Percentiles rank a stretch among this genome's conserved stretches.
Evolutionary conservation across 441 rosid genomes (phyloP).

Genomic region (Iberis amara): DNA sequence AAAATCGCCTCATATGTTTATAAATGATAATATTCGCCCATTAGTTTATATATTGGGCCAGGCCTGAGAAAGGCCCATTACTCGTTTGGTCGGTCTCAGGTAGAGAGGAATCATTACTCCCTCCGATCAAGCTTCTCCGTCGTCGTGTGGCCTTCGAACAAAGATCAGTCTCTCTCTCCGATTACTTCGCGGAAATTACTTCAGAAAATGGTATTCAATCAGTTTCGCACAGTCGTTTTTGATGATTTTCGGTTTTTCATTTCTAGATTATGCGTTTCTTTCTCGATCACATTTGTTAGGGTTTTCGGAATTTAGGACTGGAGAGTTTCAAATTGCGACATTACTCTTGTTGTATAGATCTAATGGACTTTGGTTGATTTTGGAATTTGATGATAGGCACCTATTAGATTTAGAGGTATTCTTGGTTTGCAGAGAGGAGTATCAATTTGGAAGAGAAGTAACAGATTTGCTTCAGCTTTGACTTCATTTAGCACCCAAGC

Average conservation of each 20-base stretch:
- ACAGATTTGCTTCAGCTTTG: conserved; percentile 42
- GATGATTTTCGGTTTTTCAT: conserved; percentile 19
- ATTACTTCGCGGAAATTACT: background rate
- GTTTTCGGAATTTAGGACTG: conserved; percentile 21
- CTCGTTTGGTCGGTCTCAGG: conserved; percentile 29
- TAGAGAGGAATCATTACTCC: conserved; percentile 7
- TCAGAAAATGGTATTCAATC: conserved; percentile 27
- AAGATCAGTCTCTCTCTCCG: conserved; percentile 2
- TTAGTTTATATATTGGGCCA: conserved; percentile 7
- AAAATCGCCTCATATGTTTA: background rate
- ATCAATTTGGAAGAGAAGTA: conserved; percentile 39
- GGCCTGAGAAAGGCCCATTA: conserved; percentile 16
- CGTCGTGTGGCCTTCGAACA: conserved; percentile 11
- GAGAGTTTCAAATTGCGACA: background rate
- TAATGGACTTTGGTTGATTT: conserved; percentile 17
- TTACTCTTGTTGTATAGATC: conserved; percentile 19
- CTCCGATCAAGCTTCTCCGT: background rate
- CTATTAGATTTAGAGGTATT: conserved; percentile 71
- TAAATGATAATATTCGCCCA: background rate
- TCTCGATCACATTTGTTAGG: conserved; percentile 26
- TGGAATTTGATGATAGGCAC: conserved; percentile 46
- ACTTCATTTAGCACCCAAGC: conserved; percentile 77
- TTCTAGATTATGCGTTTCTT: background rate
- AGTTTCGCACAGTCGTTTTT: background rate
- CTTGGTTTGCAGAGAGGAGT: conserved; percentile 59